phyloP scores from a whole-genome alignment of 2,329 filamentous ascomycete genomes.

The Bipolaris zeicola region DNA sequence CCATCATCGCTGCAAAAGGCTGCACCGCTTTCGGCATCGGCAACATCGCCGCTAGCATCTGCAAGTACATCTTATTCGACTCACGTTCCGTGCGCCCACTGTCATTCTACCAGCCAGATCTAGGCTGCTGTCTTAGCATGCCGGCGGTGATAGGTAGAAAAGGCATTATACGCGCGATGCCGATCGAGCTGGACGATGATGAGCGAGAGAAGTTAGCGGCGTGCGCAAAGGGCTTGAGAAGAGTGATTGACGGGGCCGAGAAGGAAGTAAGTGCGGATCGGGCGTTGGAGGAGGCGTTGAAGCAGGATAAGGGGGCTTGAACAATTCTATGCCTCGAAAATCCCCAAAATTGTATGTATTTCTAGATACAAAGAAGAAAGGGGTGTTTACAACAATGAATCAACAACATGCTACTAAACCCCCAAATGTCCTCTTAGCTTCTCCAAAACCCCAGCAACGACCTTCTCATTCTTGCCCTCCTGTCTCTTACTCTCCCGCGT shows the following conservation, averaged over 20 bases:
- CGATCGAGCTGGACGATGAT: slow-evolving; percentile 41
- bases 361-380: not conserved
- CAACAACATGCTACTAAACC: not conserved
- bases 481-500: slow-evolving; percentile 89
- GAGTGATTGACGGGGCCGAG: slow-evolving; percentile 47
- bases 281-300: slow-evolving; percentile 34
- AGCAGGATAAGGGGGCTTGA: slow-evolving; percentile 23
- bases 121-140: slow-evolving; percentile 57
- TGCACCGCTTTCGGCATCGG: slow-evolving; percentile 59
- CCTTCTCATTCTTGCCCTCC: slow-evolving; percentile 71
- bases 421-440: slow-evolving; percentile 20
- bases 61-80: slow-evolving; percentile 58
- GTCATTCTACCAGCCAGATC: slow-evolving; percentile 57
- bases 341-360: not conserved
- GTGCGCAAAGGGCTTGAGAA: slow-evolving; percentile 46
- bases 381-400: not conserved
- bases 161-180: slow-evolving; percentile 52
- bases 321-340: fast-evolving
- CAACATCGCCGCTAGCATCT: slow-evolving; percentile 56
- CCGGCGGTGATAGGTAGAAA: slow-evolving; percentile 56
- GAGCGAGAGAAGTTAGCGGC: slow-evolving; percentile 42
- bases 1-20: slow-evolving; percentile 58
- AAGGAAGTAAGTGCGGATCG: slow-evolving; percentile 40
- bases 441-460: slow-evolving; percentile 25
- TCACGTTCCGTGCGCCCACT: slow-evolving; percentile 54